These are phyloP conservation scores for Begonia loranthoides DNA, from an alignment of 306 rosid genomes.

Conservation along the genomic window DNA sequence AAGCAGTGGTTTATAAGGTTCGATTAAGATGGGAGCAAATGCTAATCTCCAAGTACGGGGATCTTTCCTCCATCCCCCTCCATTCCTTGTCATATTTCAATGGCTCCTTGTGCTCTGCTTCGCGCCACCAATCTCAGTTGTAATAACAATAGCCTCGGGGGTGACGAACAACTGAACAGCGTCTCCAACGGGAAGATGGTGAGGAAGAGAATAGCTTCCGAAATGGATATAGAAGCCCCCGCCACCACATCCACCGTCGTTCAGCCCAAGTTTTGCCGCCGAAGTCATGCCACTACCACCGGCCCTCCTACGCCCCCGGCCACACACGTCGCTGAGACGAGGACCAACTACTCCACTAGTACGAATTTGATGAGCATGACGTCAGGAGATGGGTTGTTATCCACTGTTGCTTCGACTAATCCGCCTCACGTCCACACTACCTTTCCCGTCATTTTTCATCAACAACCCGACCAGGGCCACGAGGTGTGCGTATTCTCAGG, in stretches of 20 bases:
- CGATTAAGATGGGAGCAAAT: too few relatives aligned
- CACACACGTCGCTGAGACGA: slow-evolving; percentile 3
- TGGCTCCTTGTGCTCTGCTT: slow-evolving; percentile 63
- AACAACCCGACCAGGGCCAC: slow-evolving; percentile 3
- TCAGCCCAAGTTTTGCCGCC: slow-evolving; percentile 40
- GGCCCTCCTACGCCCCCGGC: slow-evolving; percentile 7
- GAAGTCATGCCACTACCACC: slow-evolving; percentile 9
- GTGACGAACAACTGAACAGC: background rate
- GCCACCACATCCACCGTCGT: slow-evolving; percentile 4
- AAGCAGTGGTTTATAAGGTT: too few relatives aligned
- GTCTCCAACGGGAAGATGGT: slow-evolving; percentile 19
- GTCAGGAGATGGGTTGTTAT: slow-evolving; percentile 33
- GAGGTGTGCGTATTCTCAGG: slow-evolving; percentile 87
- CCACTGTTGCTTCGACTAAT: slow-evolving; percentile 16
- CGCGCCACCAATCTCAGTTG: slow-evolving; percentile 9
- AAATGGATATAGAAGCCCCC: slow-evolving; percentile 35
- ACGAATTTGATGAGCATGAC: slow-evolving; percentile 31
- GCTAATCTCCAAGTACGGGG: background rate
- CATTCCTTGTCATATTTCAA: slow-evolving; percentile 3
- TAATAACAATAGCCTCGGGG: slow-evolving; percentile 7
- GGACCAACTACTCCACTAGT: slow-evolving; percentile 80
- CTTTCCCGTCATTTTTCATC: slow-evolving; percentile 7
- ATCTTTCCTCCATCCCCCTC: slow-evolving; percentile 8
- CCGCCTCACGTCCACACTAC: slow-evolving; percentile 1
- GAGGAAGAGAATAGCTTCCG: slow-evolving; percentile 87